Evolutionary conservation across 2,329 filamentous ascomycete species (phyloP).

Genomic region (Aspergillus versicolor): DNA sequence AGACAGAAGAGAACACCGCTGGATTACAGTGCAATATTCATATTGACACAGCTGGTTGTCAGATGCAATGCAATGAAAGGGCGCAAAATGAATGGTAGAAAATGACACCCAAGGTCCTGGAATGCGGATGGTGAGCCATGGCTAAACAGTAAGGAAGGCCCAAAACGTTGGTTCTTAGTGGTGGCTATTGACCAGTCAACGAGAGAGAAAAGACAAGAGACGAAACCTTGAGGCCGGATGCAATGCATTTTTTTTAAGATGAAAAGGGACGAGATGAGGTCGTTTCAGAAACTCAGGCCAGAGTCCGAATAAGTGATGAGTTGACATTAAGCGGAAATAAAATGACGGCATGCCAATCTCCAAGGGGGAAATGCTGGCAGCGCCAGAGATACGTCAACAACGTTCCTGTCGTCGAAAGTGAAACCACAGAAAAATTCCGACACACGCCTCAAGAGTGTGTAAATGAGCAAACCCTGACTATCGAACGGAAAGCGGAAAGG

Average conservation of each 20-base stretch:
- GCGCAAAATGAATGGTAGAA: slow-evolving; percentile 8
- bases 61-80: slow-evolving; percentile 12
- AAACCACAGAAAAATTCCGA: slow-evolving; percentile 9
- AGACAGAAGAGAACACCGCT: slow-evolving; percentile 8
- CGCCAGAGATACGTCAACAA: slow-evolving; percentile 21
- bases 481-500: not conserved
- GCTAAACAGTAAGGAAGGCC: not conserved
- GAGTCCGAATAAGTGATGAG: slow-evolving; percentile 18
- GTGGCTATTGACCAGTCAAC: slow-evolving; percentile 5
- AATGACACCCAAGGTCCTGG: slow-evolving; percentile 14
- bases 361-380: slow-evolving; percentile 28
- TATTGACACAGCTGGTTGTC: slow-evolving; percentile 2
- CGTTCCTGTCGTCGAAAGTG: slow-evolving; percentile 13
- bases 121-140: slow-evolving; percentile 13
- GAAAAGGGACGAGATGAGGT: slow-evolving; percentile 7
- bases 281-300: not conserved
- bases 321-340: slow-evolving; percentile 19
- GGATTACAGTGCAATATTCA: slow-evolving; percentile 8
- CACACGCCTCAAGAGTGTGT: not conserved
- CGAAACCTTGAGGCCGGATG: slow-evolving; percentile 25
- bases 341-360: slow-evolving; percentile 32
- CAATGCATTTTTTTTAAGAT: slow-evolving; percentile 22
- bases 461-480: slow-evolving; percentile 5
- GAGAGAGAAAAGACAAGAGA: slow-evolving; percentile 16
- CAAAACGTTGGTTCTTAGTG: not conserved